Evolutionary conservation across 768 basidiomycete genomes (phyloP), one percentile per base, ranked within the genome.

Genomic region (Sarcodon sp.): DNA sequence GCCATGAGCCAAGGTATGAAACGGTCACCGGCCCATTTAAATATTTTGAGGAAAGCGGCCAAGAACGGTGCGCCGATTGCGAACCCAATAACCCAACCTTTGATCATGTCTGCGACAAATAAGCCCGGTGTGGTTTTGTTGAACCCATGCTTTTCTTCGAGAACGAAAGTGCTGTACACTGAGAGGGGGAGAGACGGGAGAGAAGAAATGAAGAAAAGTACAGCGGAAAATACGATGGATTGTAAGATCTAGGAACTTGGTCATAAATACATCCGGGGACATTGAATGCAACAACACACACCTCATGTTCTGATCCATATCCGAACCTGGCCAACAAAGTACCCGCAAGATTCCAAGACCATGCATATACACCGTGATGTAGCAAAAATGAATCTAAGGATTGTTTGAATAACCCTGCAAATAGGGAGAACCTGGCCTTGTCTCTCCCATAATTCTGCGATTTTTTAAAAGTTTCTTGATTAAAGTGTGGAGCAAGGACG

Each of bases 141-240:
- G 73, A 97, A 98, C 0, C 93, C 93, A 54, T 96, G 90, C 54
- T 83, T 85, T 61, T 94, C 85, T 65, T 98, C 96, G 35, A 98
- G 71, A 5, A 92, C 85, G 59, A 99, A 99, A 3, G 90, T 96
- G 51, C 80, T 75, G 67, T 96, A 97, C 18, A 83, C 69, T 33
- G 76, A 79, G 37, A 90, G 67, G 15, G 94, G 91, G 9, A 92
- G 68, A 7, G 75, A 68, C 2, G 89, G 80, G 31, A 87, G 61
- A 0, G 79, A 73, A 2, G 83, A 83, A 36, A 79, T 47, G 49
- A 85, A 61, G 56, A 76, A 80, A 38, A 94, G 65, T 37, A 85
- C 59, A 47, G 75, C 76, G 3, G 80, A 72, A 60, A 90, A 94
- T 6, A 75, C 71, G 47, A 94, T 77, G 1, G 90, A 92, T 63